Evolutionary conservation across 2,329 filamentous ascomycete species (phyloP).

Genomic region (Ceratocystis huliohia): DNA sequence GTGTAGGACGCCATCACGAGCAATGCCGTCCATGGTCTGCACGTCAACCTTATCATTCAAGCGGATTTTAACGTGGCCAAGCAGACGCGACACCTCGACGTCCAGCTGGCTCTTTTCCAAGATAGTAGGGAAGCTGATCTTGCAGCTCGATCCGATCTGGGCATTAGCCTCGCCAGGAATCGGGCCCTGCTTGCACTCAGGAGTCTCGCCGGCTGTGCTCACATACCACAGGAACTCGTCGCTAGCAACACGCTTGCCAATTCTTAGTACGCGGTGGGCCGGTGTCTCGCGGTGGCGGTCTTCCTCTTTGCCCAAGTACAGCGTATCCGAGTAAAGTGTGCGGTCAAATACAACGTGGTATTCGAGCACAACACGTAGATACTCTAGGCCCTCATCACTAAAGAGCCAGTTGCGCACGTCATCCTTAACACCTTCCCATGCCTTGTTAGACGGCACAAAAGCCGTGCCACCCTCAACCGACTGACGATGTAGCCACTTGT

Average conservation of each 20-base stretch:
- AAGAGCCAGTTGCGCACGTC: conserved; percentile 75
- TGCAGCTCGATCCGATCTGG: conserved; percentile 15
- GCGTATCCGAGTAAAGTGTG: conserved; percentile 73
- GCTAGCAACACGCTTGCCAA: conserved; percentile 20
- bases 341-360: conserved; percentile 65
- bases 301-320: conserved; percentile 38
- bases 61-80: conserved; percentile 56
- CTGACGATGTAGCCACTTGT: conserved; percentile 44
- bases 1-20: conserved; percentile 71
- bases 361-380: conserved; percentile 62
- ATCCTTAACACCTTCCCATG: conserved; percentile 64
- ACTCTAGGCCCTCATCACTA: conserved; percentile 58
- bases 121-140: conserved; percentile 37
- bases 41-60: conserved; percentile 63
- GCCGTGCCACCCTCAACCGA: conserved; percentile 53
- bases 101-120: conserved; percentile 52
- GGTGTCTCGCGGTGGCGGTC: neutral
- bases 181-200: conserved; percentile 14
- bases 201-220: conserved; percentile 1
- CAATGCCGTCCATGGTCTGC: conserved; percentile 53
- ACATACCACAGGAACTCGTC: conserved; percentile 21
- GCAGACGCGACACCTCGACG: conserved; percentile 57
- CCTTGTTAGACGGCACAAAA: conserved; percentile 69
- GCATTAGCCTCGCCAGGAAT: conserved; percentile 13
- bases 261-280: neutral